Evolutionary conservation across 768 basidiomycete species (phyloP).

Genomic region (Boletus rubroflammeus): DNA sequence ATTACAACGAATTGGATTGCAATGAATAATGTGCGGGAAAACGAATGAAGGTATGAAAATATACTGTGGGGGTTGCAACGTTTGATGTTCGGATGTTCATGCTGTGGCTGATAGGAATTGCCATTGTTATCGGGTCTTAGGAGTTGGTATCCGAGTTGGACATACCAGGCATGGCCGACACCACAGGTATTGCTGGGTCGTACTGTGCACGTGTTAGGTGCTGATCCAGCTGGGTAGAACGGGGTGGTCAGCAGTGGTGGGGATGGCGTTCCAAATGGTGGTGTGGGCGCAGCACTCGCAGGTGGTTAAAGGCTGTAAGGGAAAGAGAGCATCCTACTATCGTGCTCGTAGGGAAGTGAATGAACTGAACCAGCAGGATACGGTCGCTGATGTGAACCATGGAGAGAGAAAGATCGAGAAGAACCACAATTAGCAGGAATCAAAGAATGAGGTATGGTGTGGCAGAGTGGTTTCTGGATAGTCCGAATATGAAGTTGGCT

Average conservation of each 20-base stretch:
- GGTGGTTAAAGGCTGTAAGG: constrained; percentile 7
- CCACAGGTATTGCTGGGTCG: constrained; percentile 5
- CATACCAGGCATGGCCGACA: constrained; percentile 18
- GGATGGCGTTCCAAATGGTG: constrained; percentile 19
- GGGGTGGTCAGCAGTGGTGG: constrained; percentile 29
- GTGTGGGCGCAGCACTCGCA: constrained; percentile 1
- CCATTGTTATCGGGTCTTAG: constrained; percentile 7
- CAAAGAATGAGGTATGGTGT: constrained; percentile 12
- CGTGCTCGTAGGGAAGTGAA: constrained; percentile 14
- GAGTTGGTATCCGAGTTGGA: constrained; percentile 9
- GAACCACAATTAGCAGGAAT: constrained; percentile 8
- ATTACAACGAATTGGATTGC: constrained; percentile 14
- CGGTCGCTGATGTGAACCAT: constrained; percentile 10
- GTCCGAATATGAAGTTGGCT: constrained; percentile 16
- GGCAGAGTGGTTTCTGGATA: constrained; percentile 8
- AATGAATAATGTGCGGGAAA: constrained; percentile 3
- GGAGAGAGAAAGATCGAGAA: constrained; percentile 8
- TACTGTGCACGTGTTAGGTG: constrained; percentile 4
- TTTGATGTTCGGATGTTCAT: constrained; percentile 3
- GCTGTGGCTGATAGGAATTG: background rate
- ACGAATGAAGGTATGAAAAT: constrained; percentile 12
- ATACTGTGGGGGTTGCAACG: constrained; percentile 16
- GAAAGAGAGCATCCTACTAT: constrained; percentile 10
- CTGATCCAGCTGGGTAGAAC: constrained; percentile 27
- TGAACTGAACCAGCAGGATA: constrained; percentile 22